These are phyloP conservation scores for Leccinellum luteum DNA, from an alignment of 768 basidiomycete species.

Conservation along the genomic window DNA sequence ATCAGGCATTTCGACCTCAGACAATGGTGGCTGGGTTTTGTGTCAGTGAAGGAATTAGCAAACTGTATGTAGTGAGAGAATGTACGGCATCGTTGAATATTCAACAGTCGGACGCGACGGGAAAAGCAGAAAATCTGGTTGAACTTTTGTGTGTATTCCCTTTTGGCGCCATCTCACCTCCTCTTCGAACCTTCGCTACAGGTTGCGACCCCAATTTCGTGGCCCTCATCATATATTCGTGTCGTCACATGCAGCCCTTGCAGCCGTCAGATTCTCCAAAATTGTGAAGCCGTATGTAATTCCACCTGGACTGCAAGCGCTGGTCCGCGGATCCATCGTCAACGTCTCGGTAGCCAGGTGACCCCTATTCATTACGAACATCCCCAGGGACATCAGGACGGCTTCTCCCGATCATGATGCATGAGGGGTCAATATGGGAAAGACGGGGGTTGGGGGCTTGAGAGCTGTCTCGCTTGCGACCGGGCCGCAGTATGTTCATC, in stretches of 20 bases:
- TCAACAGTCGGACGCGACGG: background rate
- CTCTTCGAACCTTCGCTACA: background rate
- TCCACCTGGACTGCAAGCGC: background rate
- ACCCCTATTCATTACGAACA: background rate
- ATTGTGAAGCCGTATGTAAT: background rate
- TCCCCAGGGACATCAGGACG: background rate
- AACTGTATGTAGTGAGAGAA: background rate
- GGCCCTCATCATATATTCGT: background rate
- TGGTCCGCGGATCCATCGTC: background rate
- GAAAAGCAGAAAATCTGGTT: background rate
- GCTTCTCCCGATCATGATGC: background rate
- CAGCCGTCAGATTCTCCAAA: background rate
- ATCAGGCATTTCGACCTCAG: background rate
- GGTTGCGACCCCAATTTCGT: background rate
- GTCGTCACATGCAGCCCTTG: background rate
- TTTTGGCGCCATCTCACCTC: background rate
- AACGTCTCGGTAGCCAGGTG: background rate
- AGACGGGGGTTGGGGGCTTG: background rate
- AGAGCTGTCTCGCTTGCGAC: background rate
- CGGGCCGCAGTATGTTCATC: background rate
- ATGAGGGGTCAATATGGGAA: background rate
- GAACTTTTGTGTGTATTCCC: background rate
- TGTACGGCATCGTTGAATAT: background rate
- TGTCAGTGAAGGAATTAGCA: background rate
- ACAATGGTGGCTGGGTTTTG: background rate